Conservation (phyloP, 345 rosid species). For the Psidium friedrichsthalianum region DNA sequence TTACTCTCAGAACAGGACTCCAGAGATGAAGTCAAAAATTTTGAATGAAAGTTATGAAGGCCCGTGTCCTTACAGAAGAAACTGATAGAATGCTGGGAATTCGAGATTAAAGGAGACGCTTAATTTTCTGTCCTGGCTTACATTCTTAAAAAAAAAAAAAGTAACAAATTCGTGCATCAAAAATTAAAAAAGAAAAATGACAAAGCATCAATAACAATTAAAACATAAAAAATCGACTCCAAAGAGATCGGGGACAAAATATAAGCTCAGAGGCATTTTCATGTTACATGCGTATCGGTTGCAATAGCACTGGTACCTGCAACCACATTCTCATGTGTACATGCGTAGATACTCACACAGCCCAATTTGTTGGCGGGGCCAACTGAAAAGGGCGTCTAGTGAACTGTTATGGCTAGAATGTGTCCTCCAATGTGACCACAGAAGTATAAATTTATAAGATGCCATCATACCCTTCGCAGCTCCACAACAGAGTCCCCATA, state of each 20-base stretch:
- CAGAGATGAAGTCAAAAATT: neutral
- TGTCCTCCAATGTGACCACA: neutral
- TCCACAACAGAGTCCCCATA: neutral
- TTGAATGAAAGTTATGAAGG: neutral
- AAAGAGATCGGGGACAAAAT: neutral
- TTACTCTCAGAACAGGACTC: neutral
- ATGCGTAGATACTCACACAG: neutral
- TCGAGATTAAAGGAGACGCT: neutral
- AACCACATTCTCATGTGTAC: neutral
- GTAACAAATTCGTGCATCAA: neutral
- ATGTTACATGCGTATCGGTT: neutral
- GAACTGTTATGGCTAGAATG: neutral
- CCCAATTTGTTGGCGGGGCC: neutral
- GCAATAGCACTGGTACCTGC: neutral
- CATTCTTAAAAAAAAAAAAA: no score
- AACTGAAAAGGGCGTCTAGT: constrained; percentile 1
- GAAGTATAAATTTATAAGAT: neutral
- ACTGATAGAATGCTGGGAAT: neutral
- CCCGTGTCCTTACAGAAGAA: neutral
- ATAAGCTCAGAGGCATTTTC: neutral
- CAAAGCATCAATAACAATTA: neutral
- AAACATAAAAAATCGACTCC: neutral
- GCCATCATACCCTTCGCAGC: neutral
- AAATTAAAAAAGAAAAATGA: neutral
- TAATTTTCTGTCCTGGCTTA: neutral